These are phyloP conservation scores for Mycena vulgaris DNA, from an alignment of 768 basidiomycete genomes.

Conservation along the genomic window DNA sequence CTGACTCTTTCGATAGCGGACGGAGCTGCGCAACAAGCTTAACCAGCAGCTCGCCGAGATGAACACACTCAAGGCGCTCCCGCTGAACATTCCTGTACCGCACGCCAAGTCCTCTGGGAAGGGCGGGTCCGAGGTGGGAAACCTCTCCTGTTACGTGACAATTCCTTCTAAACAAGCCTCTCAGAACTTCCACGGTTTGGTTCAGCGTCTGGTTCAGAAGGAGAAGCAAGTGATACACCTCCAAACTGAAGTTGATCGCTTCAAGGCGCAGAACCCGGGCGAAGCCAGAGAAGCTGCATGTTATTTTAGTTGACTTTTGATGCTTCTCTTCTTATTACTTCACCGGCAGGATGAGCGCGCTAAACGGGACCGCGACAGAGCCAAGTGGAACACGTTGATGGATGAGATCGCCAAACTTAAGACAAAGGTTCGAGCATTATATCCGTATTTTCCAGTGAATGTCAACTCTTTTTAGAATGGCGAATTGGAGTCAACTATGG, in stretches of 20 bases:
- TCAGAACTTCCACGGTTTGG: conserved; percentile 79
- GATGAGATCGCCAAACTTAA: conserved; percentile 84
- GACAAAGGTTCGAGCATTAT: conserved; percentile 66
- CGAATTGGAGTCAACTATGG: conserved; percentile 71
- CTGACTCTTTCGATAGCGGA: conserved; percentile 56
- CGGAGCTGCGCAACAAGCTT: conserved; percentile 66
- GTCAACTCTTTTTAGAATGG: conserved; percentile 57
- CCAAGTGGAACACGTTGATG: conserved; percentile 77
- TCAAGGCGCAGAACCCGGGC: conserved; percentile 67
- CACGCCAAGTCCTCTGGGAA: conserved; percentile 61
- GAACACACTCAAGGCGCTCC: conserved; percentile 73
- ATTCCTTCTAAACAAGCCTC: background rate
- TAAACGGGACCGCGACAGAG: conserved; percentile 81
- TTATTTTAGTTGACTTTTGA: conserved; percentile 3
- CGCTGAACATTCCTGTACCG: conserved; percentile 52
- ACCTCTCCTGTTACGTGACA: conserved; percentile 15
- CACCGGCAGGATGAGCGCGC: conserved; percentile 69
- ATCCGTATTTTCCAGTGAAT: background rate
- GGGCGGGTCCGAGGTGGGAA: conserved; percentile 69
- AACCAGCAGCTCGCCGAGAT: conserved; percentile 78
- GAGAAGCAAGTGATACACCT: conserved; percentile 88
- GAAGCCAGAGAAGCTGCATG: conserved; percentile 75
- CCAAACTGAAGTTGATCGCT: conserved; percentile 77
- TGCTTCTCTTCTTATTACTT: background rate
- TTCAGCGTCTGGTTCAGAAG: conserved; percentile 86